Conservation (phyloP, 495 filamentous ascomycete species). For the Aspergillus sparsus region DNA sequence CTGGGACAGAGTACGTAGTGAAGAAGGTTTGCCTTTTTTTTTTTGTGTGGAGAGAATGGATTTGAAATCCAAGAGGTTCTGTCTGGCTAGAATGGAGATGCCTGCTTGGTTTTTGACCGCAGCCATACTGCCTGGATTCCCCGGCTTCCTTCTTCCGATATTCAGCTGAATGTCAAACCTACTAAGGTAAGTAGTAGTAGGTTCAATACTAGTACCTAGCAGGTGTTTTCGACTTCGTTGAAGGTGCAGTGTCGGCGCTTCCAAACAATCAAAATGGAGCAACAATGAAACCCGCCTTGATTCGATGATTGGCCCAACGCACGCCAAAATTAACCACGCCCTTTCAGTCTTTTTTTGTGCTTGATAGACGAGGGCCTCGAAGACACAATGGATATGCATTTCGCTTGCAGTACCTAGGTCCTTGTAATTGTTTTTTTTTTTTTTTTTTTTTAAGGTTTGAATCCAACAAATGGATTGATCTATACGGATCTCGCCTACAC, state of each 20-base stretch:
- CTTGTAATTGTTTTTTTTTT: too few relatives aligned
- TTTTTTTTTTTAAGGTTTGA: too few relatives aligned
- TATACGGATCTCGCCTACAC: too few relatives aligned
- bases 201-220: neutral
- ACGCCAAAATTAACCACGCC: too few relatives aligned
- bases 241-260: neutral
- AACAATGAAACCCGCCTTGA: neutral
- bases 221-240: too few relatives aligned
- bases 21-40: neutral
- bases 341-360: too few relatives aligned
- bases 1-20: too few relatives aligned
- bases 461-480: too few relatives aligned
- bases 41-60: too few relatives aligned
- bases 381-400: too few relatives aligned
- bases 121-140: neutral
- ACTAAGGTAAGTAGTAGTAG: neutral
- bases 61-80: neutral
- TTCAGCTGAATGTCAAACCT: neutral
- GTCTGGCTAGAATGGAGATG: conserved; percentile 8
- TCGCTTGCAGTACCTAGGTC: too few relatives aligned
- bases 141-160: neutral
- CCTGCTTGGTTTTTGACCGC: conserved; percentile 21
- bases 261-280: neutral
- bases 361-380: too few relatives aligned
- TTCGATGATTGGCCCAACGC: neutral